Conservation (phyloP, 2,329 filamentous ascomycete species). For the Tolypocladium inflatum region DNA sequence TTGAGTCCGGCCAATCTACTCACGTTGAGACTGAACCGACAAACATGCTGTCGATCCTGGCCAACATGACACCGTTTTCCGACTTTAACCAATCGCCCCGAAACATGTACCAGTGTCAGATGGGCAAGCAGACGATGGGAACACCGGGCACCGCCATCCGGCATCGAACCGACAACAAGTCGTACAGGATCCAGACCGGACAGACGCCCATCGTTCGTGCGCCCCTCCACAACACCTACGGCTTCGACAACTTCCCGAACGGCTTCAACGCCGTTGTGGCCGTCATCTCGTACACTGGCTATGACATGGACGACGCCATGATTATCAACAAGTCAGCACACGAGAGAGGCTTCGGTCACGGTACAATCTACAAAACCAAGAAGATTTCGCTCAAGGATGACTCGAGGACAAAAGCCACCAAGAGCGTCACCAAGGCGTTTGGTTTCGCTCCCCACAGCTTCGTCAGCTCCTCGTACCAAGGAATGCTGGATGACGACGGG, state of each 20-base stretch:
- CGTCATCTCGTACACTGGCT: constrained; percentile 96
- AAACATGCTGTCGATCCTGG: constrained; percentile 93
- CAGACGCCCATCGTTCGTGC: constrained; percentile 91
- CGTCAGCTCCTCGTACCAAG: constrained; percentile 60
- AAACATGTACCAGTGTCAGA: constrained; percentile 99
- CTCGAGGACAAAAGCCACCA: constrained; percentile 53
- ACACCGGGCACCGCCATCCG: constrained; percentile 78
- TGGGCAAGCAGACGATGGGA: constrained; percentile 99
- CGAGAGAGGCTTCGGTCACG: constrained; percentile 90
- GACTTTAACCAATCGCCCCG: constrained; percentile 97
- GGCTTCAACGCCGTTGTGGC: constrained; percentile 92
- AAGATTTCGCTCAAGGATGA: constrained; percentile 80
- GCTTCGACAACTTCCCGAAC: constrained; percentile 96
- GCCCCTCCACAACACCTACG: constrained; percentile 90
- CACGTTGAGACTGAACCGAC: constrained; percentile 93
- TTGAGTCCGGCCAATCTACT: constrained; percentile 79
- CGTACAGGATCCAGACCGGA: constrained; percentile 87
- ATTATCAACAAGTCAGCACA: constrained; percentile 97
- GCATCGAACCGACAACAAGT: constrained; percentile 94
- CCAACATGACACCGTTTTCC: constrained; percentile 98
- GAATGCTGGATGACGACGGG: constrained; percentile 77
- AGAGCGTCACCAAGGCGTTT: constrained; percentile 71
- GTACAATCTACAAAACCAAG: constrained; percentile 97
- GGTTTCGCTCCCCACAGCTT: constrained; percentile 76
- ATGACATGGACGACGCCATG: constrained; percentile 99